Evolutionary conservation across 495 filamentous ascomycete genomes (phyloP).

Genomic region (Aspergillus nidulans): DNA sequence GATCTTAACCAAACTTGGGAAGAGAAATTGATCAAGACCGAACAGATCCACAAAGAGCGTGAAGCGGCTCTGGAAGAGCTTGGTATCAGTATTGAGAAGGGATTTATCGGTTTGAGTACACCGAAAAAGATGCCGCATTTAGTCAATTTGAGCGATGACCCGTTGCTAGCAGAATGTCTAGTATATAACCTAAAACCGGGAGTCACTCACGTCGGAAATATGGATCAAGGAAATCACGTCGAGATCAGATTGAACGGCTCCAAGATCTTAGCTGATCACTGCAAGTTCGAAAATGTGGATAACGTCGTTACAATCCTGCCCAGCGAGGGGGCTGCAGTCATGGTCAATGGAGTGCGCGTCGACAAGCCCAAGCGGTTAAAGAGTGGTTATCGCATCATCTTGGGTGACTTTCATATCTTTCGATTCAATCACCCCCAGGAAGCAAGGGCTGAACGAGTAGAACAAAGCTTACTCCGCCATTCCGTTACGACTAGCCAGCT

Average conservation of each 20-base stretch:
- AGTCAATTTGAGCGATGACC: slow-evolving; percentile 96
- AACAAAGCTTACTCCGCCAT: slow-evolving; percentile 83
- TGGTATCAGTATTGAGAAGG: slow-evolving; percentile 98
- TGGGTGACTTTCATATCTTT: slow-evolving; percentile 99
- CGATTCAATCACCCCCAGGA: slow-evolving; percentile 98
- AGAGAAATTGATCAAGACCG: slow-evolving; percentile 89
- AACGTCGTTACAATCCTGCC: slow-evolving; percentile 87
- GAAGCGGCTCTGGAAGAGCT: slow-evolving; percentile 94
- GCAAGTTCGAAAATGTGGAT: slow-evolving; percentile 87
- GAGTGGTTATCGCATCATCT: slow-evolving; percentile 90
- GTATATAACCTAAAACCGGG: slow-evolving; percentile 98
- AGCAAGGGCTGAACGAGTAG: slow-evolving; percentile 85
- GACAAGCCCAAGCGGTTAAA: slow-evolving; percentile 76
- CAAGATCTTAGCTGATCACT: slow-evolving; percentile 87
- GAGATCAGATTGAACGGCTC: slow-evolving; percentile 94
- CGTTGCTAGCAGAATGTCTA: slow-evolving; percentile 89
- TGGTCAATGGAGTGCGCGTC: slow-evolving; percentile 93
- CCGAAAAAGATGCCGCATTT: slow-evolving; percentile 99
- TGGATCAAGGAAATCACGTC: slow-evolving; percentile 69
- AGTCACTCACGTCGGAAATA: slow-evolving; percentile 86
- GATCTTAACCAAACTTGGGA: slow-evolving; percentile 99
- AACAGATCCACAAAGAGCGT: slow-evolving; percentile 95
- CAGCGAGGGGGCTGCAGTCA: slow-evolving; percentile 83
- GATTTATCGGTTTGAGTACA: slow-evolving; percentile 90
- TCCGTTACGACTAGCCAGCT: slow-evolving; percentile 80